Evolutionary conservation across 257 asterid genomes (phyloP).

Genomic region (Gentiana dahurica): DNA sequence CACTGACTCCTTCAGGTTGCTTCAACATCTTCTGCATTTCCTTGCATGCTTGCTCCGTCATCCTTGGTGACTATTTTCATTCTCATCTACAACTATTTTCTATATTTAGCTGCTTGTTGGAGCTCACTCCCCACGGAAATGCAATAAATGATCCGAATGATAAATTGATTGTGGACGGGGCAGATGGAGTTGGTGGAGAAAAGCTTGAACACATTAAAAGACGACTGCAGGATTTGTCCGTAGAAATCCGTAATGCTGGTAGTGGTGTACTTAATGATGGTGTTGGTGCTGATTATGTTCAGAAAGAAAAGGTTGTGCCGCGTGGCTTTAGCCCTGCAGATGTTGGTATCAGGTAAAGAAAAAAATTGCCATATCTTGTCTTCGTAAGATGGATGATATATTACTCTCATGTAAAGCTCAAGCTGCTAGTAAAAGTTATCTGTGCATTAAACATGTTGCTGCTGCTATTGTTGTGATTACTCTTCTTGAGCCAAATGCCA

Average conservation of each 20-base stretch:
- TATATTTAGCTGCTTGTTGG: constrained; percentile 57
- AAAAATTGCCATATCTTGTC: too few species aligned
- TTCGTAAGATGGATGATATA: too few species aligned
- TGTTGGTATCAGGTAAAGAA: constrained; percentile 50
- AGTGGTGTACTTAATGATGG: constrained; percentile 80
- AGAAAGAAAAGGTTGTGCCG: constrained; percentile 84
- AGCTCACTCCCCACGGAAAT: constrained; percentile 44
- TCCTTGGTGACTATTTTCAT: not conserved
- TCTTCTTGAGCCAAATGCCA: not conserved
- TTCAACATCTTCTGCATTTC: constrained; percentile 4
- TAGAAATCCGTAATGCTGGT: constrained; percentile 78
- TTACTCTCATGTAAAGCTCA: too few species aligned
- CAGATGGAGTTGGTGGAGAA: constrained; percentile 95
- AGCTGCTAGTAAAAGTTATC: not conserved
- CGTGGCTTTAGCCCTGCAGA: constrained; percentile 64
- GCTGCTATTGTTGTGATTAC: not conserved
- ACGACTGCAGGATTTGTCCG: constrained; percentile 29
- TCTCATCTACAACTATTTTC: constrained; percentile 1
- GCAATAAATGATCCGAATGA: constrained; percentile 18
- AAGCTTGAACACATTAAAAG: constrained; percentile 54
- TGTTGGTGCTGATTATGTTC: constrained; percentile 97
- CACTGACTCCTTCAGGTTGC: constrained; percentile 62
- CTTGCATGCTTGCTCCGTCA: not conserved
- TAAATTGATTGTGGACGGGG: constrained; percentile 73
- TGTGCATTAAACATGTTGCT: not conserved